Base-by-base conservation (phyloP, 192 early-diverging fungal genomes). In the Backusella parvicylindrica region DNA sequence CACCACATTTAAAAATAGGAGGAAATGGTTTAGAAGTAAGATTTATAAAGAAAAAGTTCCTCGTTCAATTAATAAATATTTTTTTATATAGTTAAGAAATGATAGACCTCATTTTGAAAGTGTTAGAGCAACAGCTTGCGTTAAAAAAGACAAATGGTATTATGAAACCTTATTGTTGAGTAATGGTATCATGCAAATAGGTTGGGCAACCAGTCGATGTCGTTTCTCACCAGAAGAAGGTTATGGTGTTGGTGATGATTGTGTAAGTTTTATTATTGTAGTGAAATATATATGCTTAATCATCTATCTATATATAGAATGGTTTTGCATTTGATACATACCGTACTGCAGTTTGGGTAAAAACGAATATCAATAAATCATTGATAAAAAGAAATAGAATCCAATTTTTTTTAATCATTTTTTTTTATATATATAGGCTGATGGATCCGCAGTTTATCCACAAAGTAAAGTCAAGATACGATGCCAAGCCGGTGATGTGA, bases 321-420 rank as follows among this genome's bases (percentile, higher is more conserved):
- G 94, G 93, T 8, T 95, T 94, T 78, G 89, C 92, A 16, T 93
- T 85, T 77, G 94, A 95, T 77, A 91, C 94, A 28, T 86, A 90
- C 40, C 80, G 94, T 12, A 88, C 81, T 30, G 83, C 88, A 70
- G 90, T 92, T 33, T 95, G 94, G 92, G 88, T 93, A 82, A 89
- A 86, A n/a, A n/a, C n/a, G n/a, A n/a, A n/a, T n/a, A n/a, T n/a
- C n/a, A n/a, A n/a, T n/a, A n/a, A n/a, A n/a, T n/a, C n/a, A n/a
- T n/a, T n/a, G n/a, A n/a, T n/a, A n/a, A n/a, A n/a, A n/a, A n/a
- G n/a, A n/a, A n/a, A n/a, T n/a, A n/a, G n/a, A n/a, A n/a, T n/a
- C n/a, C n/a, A n/a, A n/a, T n/a, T n/a, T n/a, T n/a, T n/a, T n/a
- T n/a, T n/a, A n/a, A n/a, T n/a, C n/a, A n/a, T n/a, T n/a, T n/a